Evolutionary conservation across 2,329 filamentous ascomycete species (phyloP), one percentile per base, ranked within the genome.

Genomic region (Colletotrichum sp.): DNA sequence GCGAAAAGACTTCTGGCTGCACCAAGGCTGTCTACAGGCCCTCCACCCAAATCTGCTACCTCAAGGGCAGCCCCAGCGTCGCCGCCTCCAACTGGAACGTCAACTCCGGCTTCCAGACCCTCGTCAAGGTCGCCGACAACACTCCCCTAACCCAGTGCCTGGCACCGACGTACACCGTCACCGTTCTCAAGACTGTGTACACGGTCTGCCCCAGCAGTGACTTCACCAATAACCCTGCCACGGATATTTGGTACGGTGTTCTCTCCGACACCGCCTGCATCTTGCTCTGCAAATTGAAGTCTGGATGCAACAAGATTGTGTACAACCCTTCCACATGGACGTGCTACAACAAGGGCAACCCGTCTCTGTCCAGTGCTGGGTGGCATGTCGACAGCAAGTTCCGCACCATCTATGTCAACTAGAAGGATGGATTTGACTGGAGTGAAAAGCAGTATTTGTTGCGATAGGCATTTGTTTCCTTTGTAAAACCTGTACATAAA

Each of bases 281-380:
- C 24, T 13, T 39, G 13, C 65, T 69, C 10, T 73, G 71, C 30
- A 28, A 36, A 12, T 8, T 28, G 28, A 63, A 39, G 18, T n/a
- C 30, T 13, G 71, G 71, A 44, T 73, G 71, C 36, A 69, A 55
- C 16, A 73, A 73, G 57, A 32, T 64, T n/a, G 65, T 73, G 30
- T 73, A 73, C 30, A 64, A 73, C 39, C 63, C 44, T 32, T 44
- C 52, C 24, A 73, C 65, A 18, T 26, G 57, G 39, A 69, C 71
- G 10, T 73, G 71, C 21, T 73, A 69, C 36, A 73, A 69, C 65
- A 69, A 73, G 71, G 71, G 71, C n/a, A 73, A 69, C 18, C 65
- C 71, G 15, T 69, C 71, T 4, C n/a, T 73, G 28, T 57, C 36
- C 2, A 69, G 57, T 5, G 52, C 65, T 15, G 65, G 71, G 6